Conservation (phyloP, 2,329 filamentous ascomycete species). For the Talaromyces sp. region DNA sequence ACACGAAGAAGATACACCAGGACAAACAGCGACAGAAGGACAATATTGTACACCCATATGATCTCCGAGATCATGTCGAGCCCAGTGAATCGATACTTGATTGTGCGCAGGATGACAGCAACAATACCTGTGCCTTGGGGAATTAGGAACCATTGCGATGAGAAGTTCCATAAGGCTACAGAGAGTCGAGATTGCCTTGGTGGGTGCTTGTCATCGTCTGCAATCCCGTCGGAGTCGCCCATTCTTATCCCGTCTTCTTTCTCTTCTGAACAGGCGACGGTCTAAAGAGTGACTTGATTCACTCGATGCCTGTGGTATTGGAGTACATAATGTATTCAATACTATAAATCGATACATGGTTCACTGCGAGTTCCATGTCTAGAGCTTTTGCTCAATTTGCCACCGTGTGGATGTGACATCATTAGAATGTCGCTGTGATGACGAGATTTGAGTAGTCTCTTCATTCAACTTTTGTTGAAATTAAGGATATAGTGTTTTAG, state of each 20-base stretch:
- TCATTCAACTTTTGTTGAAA: not conserved
- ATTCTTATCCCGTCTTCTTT: not conserved
- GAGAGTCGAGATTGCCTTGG: not conserved
- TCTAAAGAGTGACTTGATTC: not conserved
- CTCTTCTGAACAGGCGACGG: not conserved
- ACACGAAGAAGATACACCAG: slow-evolving; percentile 28
- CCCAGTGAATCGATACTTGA: slow-evolving; percentile 37
- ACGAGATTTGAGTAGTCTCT: not conserved
- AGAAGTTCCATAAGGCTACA: slow-evolving; percentile 26
- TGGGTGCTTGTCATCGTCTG: not conserved
- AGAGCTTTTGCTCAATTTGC: not conserved
- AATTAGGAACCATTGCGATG: slow-evolving; percentile 33
- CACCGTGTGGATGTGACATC: not conserved
- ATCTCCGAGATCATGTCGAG: slow-evolving; percentile 31
- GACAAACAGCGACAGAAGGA: slow-evolving; percentile 23
- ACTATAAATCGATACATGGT: not conserved
- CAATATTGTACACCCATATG: slow-evolving; percentile 34
- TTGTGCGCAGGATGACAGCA: slow-evolving; percentile 29
- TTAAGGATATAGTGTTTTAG: not conserved
- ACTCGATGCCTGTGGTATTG: not conserved
- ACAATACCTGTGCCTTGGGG: slow-evolving; percentile 35
- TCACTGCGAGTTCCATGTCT: not conserved
- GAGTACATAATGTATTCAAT: not conserved
- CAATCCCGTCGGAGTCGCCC: not conserved
- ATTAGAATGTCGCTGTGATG: not conserved